Base-by-base conservation (phyloP, 1,139 yeast species). In the Yamadazyma songkhlaensis region DNA sequence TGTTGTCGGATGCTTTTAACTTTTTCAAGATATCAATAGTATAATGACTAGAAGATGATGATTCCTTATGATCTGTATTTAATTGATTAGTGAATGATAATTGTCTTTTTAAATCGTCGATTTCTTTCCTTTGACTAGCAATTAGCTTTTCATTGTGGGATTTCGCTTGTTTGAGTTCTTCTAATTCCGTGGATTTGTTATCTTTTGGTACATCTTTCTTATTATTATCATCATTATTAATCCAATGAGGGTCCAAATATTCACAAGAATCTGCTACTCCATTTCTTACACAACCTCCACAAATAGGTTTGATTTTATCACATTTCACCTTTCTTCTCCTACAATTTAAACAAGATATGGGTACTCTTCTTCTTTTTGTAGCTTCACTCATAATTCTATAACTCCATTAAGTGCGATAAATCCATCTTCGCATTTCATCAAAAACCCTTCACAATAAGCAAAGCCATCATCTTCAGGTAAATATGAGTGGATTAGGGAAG, bases 251-350 rank as follows among this genome's bases (percentile, higher is more conserved):
- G 33, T 67, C 74, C 11, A 66, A 40, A 41, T 69, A 71, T 35
- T 63, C 62, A 47, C 77, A 71, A 25, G 67, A 47, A 48, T 70
- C 73, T 23, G 62, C 60, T 21, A 68, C 76, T 6, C 71, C 70
- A 43, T 69, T 67, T 39, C 58, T 59, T 3, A 60, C 53, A 53
- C 77, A 71, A 7, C 74, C 74, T 2, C 71, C 62, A 48, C 77
- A 71, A 2, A 67, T 54, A 3, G 77, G 77, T 38, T 59, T 56
- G 21, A 47, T 62, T 42, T 68, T 67, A 46, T 70, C 76, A 54
- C 77, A 71, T 41, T 66, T 67, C 43, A 71, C 76, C 49, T 71
- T 70, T 22, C 77, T 47, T 40, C 63, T 62, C 41, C 69, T 60
- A 48, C 77, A 71, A 39, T 66, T 62, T 28, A 67, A 51, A 43